Evolutionary conservation across 2,329 filamentous ascomycete species (phyloP).

Genomic region (Zasmidium citrigriseum): DNA sequence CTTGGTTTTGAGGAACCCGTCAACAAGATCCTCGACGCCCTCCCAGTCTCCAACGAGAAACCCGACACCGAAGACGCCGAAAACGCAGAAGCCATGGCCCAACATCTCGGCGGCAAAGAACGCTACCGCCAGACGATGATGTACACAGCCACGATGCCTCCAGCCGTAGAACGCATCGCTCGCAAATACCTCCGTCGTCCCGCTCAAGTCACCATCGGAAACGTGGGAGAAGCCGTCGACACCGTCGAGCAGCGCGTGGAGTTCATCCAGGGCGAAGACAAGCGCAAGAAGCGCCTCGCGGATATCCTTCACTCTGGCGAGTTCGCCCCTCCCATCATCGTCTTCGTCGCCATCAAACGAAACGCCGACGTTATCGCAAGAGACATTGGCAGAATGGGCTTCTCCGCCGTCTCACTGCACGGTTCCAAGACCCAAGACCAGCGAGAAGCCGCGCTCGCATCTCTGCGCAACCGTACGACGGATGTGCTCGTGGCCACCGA

Average conservation of each 20-base stretch:
- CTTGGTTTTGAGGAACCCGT: conserved; percentile 96
- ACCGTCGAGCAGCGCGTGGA: conserved; percentile 98
- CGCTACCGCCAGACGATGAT: conserved; percentile 98
- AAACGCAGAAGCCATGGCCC: conserved; percentile 79
- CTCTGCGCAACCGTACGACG: conserved; percentile 76
- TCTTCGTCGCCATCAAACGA: conserved; percentile 99
- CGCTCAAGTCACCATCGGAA: conserved; percentile 92
- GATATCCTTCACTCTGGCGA: conserved; percentile 82
- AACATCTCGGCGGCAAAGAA: conserved; percentile 71
- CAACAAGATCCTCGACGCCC: conserved; percentile 93
- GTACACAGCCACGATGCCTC: conserved; percentile 99
- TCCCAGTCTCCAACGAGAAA: conserved; percentile 92
- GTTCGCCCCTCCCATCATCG: conserved; percentile 88
- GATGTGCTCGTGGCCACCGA: conserved; percentile 95
- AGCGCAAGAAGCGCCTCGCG: conserved; percentile 91
- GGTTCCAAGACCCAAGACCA: conserved; percentile 97
- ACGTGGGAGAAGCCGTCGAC: conserved; percentile 91
- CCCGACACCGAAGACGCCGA: conserved; percentile 92
- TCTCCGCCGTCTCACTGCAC: conserved; percentile 85
- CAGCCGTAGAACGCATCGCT: conserved; percentile 91
- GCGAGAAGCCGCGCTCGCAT: conserved; percentile 85
- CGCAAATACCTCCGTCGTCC: conserved; percentile 92
- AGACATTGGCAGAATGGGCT: conserved; percentile 93
- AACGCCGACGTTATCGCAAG: conserved; percentile 95
- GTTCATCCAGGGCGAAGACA: conserved; percentile 86